Conservation (phyloP, 2,329 filamentous ascomycete genomes). For the Fusarium compactum region DNA sequence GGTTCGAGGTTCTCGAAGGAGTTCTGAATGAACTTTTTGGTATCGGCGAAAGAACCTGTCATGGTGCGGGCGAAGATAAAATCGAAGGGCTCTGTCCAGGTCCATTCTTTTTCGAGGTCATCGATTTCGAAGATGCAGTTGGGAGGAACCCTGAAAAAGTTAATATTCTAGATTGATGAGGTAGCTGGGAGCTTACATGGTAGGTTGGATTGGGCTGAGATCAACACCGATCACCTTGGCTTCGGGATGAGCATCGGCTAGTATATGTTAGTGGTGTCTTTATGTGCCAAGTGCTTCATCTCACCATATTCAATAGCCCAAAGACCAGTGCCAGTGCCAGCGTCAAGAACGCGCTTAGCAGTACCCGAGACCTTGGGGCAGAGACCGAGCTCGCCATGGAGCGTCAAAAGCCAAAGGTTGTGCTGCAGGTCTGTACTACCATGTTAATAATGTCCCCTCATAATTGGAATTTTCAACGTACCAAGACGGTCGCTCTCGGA, state of each 20-base stretch:
- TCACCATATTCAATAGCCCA: slow-evolving; percentile 22
- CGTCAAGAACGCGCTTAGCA: slow-evolving; percentile 8
- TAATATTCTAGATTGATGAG: neutral
- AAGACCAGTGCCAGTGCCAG: slow-evolving; percentile 11
- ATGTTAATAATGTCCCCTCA: neutral
- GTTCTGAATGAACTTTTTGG: neutral
- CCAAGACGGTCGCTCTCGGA: slow-evolving; percentile 16
- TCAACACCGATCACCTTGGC: slow-evolving; percentile 13
- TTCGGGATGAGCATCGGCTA: slow-evolving; percentile 9
- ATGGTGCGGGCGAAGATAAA: slow-evolving; percentile 13
- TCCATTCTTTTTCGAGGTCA: slow-evolving; percentile 18
- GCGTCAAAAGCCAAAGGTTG: slow-evolving; percentile 14
- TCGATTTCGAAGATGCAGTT: slow-evolving; percentile 17
- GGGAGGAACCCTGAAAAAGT: neutral
- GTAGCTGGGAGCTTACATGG: neutral
- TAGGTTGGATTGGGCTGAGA: slow-evolving; percentile 11
- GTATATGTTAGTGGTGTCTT: neutral
- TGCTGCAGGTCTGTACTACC: slow-evolving; percentile 1
- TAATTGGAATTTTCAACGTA: too few relatives aligned
- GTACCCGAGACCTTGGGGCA: neutral
- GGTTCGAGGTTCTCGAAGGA: slow-evolving; percentile 5
- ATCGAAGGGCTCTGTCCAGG: slow-evolving; percentile 9
- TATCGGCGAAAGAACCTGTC: slow-evolving; percentile 18
- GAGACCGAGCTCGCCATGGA: slow-evolving; percentile 9
- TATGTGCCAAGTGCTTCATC: rapidly evolving